Base-by-base conservation (phyloP, 75 land plant genomes). In the Cryptomeria japonica region DNA sequence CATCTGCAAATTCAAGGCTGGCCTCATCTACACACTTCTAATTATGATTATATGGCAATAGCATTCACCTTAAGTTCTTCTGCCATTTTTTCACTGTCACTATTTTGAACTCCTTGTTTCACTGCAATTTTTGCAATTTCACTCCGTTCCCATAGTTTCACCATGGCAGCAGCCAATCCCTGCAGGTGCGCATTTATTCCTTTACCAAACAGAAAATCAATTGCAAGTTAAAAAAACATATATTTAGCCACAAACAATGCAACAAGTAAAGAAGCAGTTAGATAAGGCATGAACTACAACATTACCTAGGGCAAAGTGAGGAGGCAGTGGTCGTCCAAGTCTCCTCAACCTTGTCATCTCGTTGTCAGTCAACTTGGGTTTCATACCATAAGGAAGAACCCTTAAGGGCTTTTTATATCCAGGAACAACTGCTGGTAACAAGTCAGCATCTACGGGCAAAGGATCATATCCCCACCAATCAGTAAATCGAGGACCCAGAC, bases 41-140 rank as follows among this genome's bases (percentile, higher is more conserved):
- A 18, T 37, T 16, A 34, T 47, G 34, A 85, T 53, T 36, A 55
- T 85, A 56, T 34, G 55, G 86, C 11, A 32, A 37, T 49, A 18
- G 16, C 49, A 90, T 93, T 80, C 16, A 98, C 99, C 96, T 96
- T 96, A 82, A 97, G 83, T 86, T 98, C 99, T 87, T 97, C 95
- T 86, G 95, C 96, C 97, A 98, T 98, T 85, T 92, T 46, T 84
- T 96, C 94, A 89, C 93, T 92, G 85, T 92, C 92, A 14, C 94
- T 95, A 64, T 96, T 96, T 87, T 96, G 97, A 0, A 97, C 98
- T 61, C 97, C 99, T 89, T 93, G 92, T 89, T 98, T 98, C 64
- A 98, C 84, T 11, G 95, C 99, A 92, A 98, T 94, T 80, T 98
- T 98, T 13, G 94, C 99, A 91, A 98, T 90, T 87, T 97, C 99